A percentile compares a stretch with the other conserved stretches of the same genome.
These are phyloP conservation scores for Vigna mungo DNA, from an alignment of 306 rosid genomes.

Conservation along the genomic window DNA sequence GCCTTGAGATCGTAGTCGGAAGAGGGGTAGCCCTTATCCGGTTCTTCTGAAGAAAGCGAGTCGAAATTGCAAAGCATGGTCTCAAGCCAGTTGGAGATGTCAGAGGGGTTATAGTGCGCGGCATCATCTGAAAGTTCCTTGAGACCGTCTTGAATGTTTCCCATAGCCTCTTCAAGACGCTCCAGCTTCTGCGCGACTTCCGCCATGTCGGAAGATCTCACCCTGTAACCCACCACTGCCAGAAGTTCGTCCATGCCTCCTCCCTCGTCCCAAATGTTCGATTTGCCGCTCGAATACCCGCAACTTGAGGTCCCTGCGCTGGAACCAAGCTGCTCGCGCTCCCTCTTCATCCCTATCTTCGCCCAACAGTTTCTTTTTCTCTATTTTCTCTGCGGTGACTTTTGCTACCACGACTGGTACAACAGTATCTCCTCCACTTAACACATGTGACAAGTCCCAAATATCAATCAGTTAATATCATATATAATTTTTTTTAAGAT, in stretches of 20 bases:
- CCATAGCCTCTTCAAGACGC: slow-evolving; percentile 83
- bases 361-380: not conserved
- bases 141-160: slow-evolving; percentile 57
- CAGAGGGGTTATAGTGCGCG: slow-evolving; percentile 83
- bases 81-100: slow-evolving; percentile 75
- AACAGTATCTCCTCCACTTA: slow-evolving; percentile 21
- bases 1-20: slow-evolving; percentile 80
- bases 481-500: not conserved
- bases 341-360: slow-evolving; percentile 63
- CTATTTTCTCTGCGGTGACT: not conserved
- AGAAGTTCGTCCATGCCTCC: slow-evolving; percentile 88
- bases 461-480: slow-evolving; percentile 5
- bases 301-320: slow-evolving; percentile 24
- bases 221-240: slow-evolving; percentile 89
- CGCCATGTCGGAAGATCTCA: slow-evolving; percentile 78
- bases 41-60: not conserved
- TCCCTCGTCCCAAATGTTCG: slow-evolving; percentile 73
- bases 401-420: not conserved
- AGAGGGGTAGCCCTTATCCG: slow-evolving; percentile 47
- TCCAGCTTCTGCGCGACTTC: slow-evolving; percentile 86
- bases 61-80: slow-evolving; percentile 69
- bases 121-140: slow-evolving; percentile 65
- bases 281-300: slow-evolving; percentile 44
- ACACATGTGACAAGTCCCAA: not conserved
- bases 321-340: slow-evolving; percentile 49